Base-by-base conservation (phyloP, 768 basidiomycete genomes). In the Macrolepiota dolichaula region DNA sequence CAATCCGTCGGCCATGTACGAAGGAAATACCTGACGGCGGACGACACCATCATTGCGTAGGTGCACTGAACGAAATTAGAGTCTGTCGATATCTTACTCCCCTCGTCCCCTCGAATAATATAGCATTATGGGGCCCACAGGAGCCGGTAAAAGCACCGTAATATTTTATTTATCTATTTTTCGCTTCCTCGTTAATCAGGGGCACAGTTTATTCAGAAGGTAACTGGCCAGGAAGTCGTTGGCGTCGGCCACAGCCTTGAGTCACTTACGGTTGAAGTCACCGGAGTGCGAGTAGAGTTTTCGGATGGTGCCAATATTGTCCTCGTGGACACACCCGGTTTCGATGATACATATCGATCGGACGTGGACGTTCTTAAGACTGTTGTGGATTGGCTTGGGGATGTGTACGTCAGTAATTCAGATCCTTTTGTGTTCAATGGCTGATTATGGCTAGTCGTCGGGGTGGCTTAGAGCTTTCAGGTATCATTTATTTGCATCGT, bases 281-380 rank as follows among this genome's bases (percentile, higher is more conserved):
- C 35, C 4, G 49, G 55, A 1, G 19, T 51, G 25, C 50, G 55
- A 19, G 25, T 62, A 5, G 17, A 17, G 15, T 42, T 19, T 32
- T 44, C 25, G 3, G 55, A 57, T 17, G 49, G 55, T 13, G 36
- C 22, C 25, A 29, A 36, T 4, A 10, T 57, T 10, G 29, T 42
- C 9, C 44, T 65, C 11, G 55, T 65, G 19, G 64, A 65, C 25
- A 63, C 64, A 1, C 64, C 64, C 19, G 64, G 57, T 13, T 65
- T 62, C 32, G 62, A 59, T 51, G 64, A 65, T 27, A 36, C 47
- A 5, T 29, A 55, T 19, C 56, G 54, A 54, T 63, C 62, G 36
- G 64, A 65, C 47, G 47, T 62, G 25, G 62, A 63, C 25, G 62
- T 65, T 24, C 59, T 57, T 15, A 61, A 56, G 24, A 59, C 56